A percentile compares a stretch with the other conserved stretches of the same genome.
Conservation (phyloP, 106 monocot species). For the Cymbidium sinense region DNA sequence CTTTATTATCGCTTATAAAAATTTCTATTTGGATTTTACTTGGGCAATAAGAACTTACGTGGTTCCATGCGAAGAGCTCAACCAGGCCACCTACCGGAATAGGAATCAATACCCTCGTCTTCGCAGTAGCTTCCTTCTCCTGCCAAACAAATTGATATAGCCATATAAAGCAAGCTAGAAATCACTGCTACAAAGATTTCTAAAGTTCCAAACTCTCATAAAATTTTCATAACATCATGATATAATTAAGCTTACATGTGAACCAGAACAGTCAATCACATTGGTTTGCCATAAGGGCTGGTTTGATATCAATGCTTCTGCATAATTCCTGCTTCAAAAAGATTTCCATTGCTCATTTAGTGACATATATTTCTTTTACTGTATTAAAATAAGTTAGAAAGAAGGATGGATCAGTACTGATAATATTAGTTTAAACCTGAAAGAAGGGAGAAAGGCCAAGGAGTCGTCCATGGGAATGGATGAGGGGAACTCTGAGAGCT, state of each 20-base stretch:
- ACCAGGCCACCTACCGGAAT: slow-evolving; percentile 38
- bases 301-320: slow-evolving; percentile 62
- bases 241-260: slow-evolving; percentile 1
- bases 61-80: slow-evolving; percentile 52
- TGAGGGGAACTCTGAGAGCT: slow-evolving; percentile 34
- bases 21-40: background rate
- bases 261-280: slow-evolving; percentile 9
- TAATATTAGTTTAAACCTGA: background rate
- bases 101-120: slow-evolving; percentile 60
- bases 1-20: no score
- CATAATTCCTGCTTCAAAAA: slow-evolving; percentile 33
- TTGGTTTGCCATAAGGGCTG: slow-evolving; percentile 47
- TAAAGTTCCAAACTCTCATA: background rate
- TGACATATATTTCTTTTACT: background rate
- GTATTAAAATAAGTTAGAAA: background rate
- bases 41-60: slow-evolving; percentile 17
- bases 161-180: background rate
- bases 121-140: slow-evolving; percentile 27
- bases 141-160: slow-evolving; percentile 7
- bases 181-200: background rate
- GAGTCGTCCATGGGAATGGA: slow-evolving; percentile 47
- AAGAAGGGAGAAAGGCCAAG: background rate
- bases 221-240: background rate
- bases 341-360: background rate
- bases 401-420: background rate